Conservation (phyloP, 495 filamentous ascomycete genomes). For the Alectoria sarmentosa region DNA sequence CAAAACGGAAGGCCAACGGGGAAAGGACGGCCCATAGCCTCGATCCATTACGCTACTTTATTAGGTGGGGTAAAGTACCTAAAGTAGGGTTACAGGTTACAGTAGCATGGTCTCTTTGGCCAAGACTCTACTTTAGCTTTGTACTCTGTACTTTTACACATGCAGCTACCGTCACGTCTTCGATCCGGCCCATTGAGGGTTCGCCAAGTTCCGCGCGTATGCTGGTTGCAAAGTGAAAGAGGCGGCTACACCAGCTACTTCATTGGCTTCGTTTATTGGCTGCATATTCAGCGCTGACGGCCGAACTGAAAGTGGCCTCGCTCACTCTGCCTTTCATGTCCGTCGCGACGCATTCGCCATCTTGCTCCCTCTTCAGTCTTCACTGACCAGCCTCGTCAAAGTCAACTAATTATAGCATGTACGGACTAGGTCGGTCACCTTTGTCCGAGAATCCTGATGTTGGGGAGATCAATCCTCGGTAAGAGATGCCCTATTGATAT, state of each 20-base stretch:
- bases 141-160: too few species aligned
- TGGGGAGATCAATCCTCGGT: too few species aligned
- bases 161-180: constrained; percentile 7
- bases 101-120: not conserved
- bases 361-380: too few species aligned
- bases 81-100: too few species aligned
- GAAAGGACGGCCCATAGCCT: not conserved
- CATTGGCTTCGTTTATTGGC: constrained; percentile 14
- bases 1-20: constrained; percentile 5
- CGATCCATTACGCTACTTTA: not conserved
- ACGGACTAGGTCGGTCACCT: too few species aligned
- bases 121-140: too few species aligned
- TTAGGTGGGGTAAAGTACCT: not conserved
- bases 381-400: constrained; percentile 1
- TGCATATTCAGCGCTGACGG: constrained; percentile 10
- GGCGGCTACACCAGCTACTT: constrained; percentile 8
- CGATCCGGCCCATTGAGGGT: constrained; percentile 17
- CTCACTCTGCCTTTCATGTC: too few species aligned
- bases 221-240: not conserved
- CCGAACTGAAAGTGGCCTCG: not conserved
- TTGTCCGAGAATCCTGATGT: too few species aligned
- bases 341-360: too few species aligned
- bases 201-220: constrained; percentile 11
- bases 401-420: not conserved
- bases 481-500: not conserved